These are phyloP conservation scores for Mycena kentingensis DNA, from an alignment of 768 basidiomycete genomes.

Conservation along the genomic window DNA sequence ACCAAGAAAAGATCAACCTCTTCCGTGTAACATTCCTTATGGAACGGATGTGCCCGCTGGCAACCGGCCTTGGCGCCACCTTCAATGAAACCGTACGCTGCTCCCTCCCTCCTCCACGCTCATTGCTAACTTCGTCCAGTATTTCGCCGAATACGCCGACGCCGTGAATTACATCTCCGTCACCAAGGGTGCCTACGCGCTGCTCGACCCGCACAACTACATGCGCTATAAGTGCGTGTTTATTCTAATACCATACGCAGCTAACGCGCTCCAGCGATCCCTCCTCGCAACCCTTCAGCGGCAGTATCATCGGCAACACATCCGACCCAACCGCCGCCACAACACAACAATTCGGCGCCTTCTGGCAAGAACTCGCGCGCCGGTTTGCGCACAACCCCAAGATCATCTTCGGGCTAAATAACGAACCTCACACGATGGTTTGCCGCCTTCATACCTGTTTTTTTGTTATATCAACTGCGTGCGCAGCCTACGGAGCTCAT, in stretches of 20 bases:
- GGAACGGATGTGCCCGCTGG: slow-evolving; percentile 46
- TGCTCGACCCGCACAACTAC: slow-evolving; percentile 50
- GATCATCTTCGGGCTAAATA: slow-evolving; percentile 50
- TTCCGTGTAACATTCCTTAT: slow-evolving; percentile 53
- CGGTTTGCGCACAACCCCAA: slow-evolving; percentile 43
- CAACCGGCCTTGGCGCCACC: slow-evolving; percentile 39
- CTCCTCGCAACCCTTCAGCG: slow-evolving; percentile 44
- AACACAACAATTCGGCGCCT: slow-evolving; percentile 43
- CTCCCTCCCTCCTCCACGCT: not conserved
- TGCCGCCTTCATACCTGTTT: not conserved
- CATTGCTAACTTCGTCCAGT: slow-evolving; percentile 27
- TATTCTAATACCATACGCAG: not conserved
- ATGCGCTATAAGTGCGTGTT: slow-evolving; percentile 47
- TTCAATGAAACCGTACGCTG: slow-evolving; percentile 47
- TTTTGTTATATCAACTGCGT: not conserved
- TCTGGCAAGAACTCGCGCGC: slow-evolving; percentile 44
- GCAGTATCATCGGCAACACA: slow-evolving; percentile 48
- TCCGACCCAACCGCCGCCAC: slow-evolving; percentile 48
- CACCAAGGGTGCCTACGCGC: slow-evolving; percentile 43
- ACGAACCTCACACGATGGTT: slow-evolving; percentile 51
- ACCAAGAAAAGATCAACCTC: slow-evolving; percentile 50
- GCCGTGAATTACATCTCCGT: slow-evolving; percentile 46
- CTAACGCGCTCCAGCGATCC: slow-evolving; percentile 36
- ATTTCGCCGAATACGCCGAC: slow-evolving; percentile 45
- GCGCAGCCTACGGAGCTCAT: slow-evolving; percentile 41